Evolutionary conservation across 305 asterid genomes (phyloP), one percentile per base, ranked within the genome.

Genomic region (Fraxinus sp.): DNA sequence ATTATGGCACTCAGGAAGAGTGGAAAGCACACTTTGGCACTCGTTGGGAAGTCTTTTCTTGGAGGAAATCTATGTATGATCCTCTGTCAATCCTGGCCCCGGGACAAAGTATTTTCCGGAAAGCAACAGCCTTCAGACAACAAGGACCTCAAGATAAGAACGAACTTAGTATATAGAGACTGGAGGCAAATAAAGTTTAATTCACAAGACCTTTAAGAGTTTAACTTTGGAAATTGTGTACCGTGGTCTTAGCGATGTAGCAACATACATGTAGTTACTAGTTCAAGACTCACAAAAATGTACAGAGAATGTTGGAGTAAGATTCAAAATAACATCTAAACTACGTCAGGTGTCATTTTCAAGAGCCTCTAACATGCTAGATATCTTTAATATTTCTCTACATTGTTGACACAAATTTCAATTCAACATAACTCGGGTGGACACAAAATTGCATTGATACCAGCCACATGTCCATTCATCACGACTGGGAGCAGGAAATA

Each of bases 1-100:
- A 88, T 24, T 84, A 86, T 80, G 74, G 6, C 36, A 85, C 88
- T 74, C 84, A 80, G 79, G 87, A 89, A 82, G 92, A 89, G 37
- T 89, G 92, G 92, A 88, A 84, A 84, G 66, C 83, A 72, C 92
- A 89, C 77, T 89, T 89, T 82, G 92, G 91, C 39, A 28, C 74
- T 16, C 83, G 78, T 49, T 89, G 92, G 92, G 88, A 84, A 80
- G 79, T 74, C n/a, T 89, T 88, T 82, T 73, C 82, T 16, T 28
- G 55, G 81, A 85, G 87, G 84, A 88, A 89, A 84, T 82, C 86
- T 44, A 79, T 76, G 37, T 88, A 89, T 77, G 92, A 89, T 62
- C 92, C 92, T 55, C 79, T 89, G 80, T 85, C 90, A 79, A 88
- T 89, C 83, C 86, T 89, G 76, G 89, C 92, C 82, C 92, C 92